A percentile compares a stretch with the other conserved stretches of the same genome.
Evolutionary conservation across 108 stramenopile genomes (phyloP).

Genomic region (Cylindrotheca closterium): DNA sequence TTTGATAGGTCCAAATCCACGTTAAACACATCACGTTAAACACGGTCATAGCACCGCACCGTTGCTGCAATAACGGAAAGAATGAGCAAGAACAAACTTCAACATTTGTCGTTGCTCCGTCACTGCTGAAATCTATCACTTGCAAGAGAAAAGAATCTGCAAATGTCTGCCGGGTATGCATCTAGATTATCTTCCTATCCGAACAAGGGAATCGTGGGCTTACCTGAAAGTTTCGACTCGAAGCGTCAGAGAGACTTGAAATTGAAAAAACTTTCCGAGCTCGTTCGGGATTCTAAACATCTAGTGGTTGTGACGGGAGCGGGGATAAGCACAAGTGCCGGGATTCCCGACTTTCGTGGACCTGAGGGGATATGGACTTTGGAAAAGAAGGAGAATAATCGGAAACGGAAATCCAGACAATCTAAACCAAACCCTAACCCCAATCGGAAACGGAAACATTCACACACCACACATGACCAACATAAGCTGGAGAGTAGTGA

Average conservation of each 20-base stretch:
- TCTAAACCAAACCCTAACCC: conserved; percentile 7
- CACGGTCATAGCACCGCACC: no score
- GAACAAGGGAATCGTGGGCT: conserved; percentile 80
- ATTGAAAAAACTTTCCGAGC: conserved; percentile 46
- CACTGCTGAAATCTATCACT: no score
- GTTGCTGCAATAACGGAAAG: no score
- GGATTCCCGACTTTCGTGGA: conserved; percentile 97
- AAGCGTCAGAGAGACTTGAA: conserved; percentile 50
- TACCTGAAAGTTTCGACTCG: conserved; percentile 79
- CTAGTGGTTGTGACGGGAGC: conserved; percentile 94
- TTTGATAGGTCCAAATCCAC: no score
- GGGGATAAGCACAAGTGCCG: conserved; percentile 87
- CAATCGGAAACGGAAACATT: conserved; percentile 16
- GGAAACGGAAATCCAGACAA: no score
- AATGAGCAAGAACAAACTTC: no score
- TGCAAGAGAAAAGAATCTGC: background rate
- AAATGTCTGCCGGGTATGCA: conserved; percentile 56
- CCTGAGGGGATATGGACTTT: conserved; percentile 92
- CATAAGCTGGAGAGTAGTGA: conserved; percentile 39
- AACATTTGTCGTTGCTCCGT: no score
- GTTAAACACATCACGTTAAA: no score
- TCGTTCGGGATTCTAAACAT: conserved; percentile 45
- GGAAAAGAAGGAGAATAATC: conserved; percentile 66
- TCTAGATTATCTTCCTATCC: conserved; percentile 54
- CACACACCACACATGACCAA: conserved; percentile 11